A percentile compares a stretch with the other conserved stretches of the same genome.
Conservation (phyloP, 331 rosid genomes). For the Telfairia occidentalis region DNA sequence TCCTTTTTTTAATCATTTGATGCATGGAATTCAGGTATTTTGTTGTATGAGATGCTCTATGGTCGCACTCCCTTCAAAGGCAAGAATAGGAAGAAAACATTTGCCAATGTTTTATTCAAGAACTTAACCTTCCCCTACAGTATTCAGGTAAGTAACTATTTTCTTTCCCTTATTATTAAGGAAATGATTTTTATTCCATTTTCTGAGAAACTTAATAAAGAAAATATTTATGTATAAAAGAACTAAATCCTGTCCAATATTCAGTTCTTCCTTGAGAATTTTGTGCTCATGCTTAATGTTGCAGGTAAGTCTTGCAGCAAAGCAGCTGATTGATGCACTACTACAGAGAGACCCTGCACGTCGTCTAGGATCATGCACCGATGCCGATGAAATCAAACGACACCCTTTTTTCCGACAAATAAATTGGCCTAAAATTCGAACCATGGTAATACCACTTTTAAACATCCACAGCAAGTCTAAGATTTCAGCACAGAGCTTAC, state of each 20-base stretch:
- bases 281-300: conserved; percentile 11
- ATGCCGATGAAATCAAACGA: conserved; percentile 73
- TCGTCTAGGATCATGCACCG: conserved; percentile 65
- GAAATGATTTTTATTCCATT: neutral
- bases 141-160: conserved; percentile 40
- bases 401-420: conserved; percentile 84
- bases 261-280: neutral
- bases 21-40: conserved; percentile 42
- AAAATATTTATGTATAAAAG: too few species aligned
- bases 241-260: neutral
- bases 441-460: conserved; percentile 44
- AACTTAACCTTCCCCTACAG: conserved; percentile 92
- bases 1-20: neutral
- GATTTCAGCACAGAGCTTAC: neutral
- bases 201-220: neutral
- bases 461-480: neutral
- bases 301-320: conserved; percentile 77
- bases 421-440: conserved; percentile 81
- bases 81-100: conserved; percentile 77
- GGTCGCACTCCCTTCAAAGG: conserved; percentile 98
- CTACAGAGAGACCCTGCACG: conserved; percentile 66
- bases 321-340: conserved; percentile 78
- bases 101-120: conserved; percentile 73
- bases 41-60: conserved; percentile 89
- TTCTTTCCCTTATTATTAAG: neutral